Conservation (phyloP, 352 stramenopile genomes). For the Phytophthora tubulina region DNA sequence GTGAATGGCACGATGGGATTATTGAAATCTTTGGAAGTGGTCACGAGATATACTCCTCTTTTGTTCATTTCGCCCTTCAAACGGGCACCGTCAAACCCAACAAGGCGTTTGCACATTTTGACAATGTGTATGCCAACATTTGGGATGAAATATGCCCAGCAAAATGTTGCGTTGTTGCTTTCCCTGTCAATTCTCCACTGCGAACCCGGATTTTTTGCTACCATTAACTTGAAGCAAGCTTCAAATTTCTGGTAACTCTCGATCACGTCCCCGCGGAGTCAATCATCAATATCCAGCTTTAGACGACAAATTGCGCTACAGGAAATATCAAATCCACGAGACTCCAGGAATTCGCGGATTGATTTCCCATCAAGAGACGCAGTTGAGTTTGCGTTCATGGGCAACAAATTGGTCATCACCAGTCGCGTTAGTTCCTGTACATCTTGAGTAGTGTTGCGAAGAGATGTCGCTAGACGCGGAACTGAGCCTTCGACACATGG, state of each 20-base stretch:
- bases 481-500: neutral
- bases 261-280: constrained; percentile 1
- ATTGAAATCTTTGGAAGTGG: no score
- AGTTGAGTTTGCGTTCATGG: neutral
- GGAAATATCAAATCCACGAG: no score
- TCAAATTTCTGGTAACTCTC: no score
- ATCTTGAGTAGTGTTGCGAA: neutral
- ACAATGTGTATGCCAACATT: constrained; percentile 31
- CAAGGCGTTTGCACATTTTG: no score
- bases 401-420: neutral
- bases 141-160: neutral
- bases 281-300: constrained; percentile 1
- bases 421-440: neutral
- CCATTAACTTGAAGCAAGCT: no score
- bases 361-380: neutral
- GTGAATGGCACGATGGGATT: no score
- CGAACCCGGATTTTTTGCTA: no score
- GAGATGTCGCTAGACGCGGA: neutral
- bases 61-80: no score
- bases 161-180: neutral
- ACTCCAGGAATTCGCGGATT: neutral
- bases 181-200: no score
- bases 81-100: no score
- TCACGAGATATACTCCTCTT: no score
- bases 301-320: neutral